Evolutionary conservation across 441 rosid species (phyloP).

Genomic region (Eutrema salsugineum): DNA sequence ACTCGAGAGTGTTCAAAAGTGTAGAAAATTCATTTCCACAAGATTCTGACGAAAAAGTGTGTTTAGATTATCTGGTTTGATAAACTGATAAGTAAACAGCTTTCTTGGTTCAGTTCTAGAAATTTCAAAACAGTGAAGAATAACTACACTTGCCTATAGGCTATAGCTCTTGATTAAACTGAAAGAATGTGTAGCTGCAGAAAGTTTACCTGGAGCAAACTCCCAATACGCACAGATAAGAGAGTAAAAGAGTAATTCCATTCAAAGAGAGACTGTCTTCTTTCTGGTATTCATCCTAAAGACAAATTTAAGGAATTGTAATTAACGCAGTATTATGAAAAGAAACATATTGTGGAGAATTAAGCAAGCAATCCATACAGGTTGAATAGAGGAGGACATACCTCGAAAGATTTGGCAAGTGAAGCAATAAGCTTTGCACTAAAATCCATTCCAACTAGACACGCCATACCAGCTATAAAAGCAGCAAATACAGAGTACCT

Average conservation of each 20-base stretch:
- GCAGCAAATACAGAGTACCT: slow-evolving; percentile 90
- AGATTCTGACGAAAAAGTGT: neutral
- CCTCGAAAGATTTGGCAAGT: slow-evolving; percentile 79
- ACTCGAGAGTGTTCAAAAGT: neutral
- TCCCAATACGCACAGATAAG: slow-evolving; percentile 70
- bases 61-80: neutral
- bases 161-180: neutral
- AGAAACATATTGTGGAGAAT: neutral
- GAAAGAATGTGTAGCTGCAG: slow-evolving; percentile 8
- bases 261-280: slow-evolving; percentile 75
- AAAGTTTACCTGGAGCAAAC: slow-evolving; percentile 74
- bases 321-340: neutral
- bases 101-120: neutral
- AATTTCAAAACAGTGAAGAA: neutral
- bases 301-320: neutral
- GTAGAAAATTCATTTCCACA: neutral
- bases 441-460: slow-evolving; percentile 79
- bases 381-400: slow-evolving; percentile 19
- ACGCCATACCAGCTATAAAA: slow-evolving; percentile 88
- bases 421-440: slow-evolving; percentile 81
- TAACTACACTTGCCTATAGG: neutral
- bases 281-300: slow-evolving; percentile 79
- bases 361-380: neutral
- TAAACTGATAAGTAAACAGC: neutral
- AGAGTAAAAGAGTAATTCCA: slow-evolving; percentile 73